Base-by-base conservation (phyloP, 257 asterid genomes). In the Galeopsis tetrahit region DNA sequence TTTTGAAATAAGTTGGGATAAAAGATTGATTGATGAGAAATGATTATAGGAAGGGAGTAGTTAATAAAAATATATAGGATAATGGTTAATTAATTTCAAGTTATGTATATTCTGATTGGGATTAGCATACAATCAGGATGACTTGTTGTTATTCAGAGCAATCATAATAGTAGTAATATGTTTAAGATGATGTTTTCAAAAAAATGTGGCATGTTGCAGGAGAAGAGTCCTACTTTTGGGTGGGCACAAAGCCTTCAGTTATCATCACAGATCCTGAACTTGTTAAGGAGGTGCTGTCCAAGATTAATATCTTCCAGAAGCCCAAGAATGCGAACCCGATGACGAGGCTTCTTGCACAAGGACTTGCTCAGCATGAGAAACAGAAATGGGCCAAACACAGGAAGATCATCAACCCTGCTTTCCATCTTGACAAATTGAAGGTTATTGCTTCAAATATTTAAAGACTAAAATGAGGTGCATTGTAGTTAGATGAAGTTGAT, bases 171-270 rank as follows among this genome's bases (percentile, higher is more conserved):
- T n/a, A n/a, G n/a, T n/a, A n/a, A n/a, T n/a, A n/a, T n/a, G n/a
- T n/a, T n/a, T n/a, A n/a, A 15, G 4, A 5, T 17, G 33, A 55
- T 13, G n/a, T n/a, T n/a, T n/a, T n/a, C n/a, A n/a, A n/a, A n/a
- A n/a, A n/a, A 55, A 17, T 5, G 34, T 4, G 59, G 1, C 7
- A 48, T n/a, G 0, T 53, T 53, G 60, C 73, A 74, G 79, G 79
- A 66, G 38, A 66, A 5, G 40, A 57, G 34, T 40, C 68, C 0
- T 75, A 39, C 40, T 14, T 58, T 6, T 75, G 79, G 75, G 4
- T 68, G 3, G 79, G 79, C 10, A 62, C 79, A 46, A 75, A 5
- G 10, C 70, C 79, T 3, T 1, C 75, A 6, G 70, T 75, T 1
- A 46, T 68, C 7, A 10, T 75, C 44, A 44, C 43, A 28, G 75